Evolutionary conservation across 345 rosid species (phyloP).

Genomic region (Garcia nutans): DNA sequence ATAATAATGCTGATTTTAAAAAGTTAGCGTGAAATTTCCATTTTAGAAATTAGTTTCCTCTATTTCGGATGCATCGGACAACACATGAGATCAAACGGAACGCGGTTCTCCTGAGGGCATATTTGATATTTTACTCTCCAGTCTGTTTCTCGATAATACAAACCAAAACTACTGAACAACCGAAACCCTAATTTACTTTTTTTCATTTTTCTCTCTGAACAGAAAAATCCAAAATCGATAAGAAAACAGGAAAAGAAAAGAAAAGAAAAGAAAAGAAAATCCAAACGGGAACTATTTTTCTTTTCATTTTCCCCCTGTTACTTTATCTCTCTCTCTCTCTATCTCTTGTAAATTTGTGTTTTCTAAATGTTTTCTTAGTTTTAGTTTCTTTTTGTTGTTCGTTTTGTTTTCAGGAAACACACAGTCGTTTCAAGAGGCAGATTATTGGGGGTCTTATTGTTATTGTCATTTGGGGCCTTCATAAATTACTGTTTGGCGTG

Average conservation of each 20-base stretch:
- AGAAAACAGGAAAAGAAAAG: background rate
- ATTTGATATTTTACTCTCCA: constrained; percentile 25
- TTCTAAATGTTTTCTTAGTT: constrained; percentile 9
- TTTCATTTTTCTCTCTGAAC: constrained; percentile 12
- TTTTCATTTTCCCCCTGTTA: background rate
- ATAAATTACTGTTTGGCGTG: background rate
- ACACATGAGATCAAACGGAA: background rate
- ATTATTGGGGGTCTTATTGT: constrained; percentile 8
- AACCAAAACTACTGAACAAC: background rate
- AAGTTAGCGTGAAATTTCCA: too few species aligned
- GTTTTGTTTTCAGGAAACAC: constrained; percentile 33
- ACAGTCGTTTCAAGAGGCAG: background rate
- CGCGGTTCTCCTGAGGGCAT: background rate
- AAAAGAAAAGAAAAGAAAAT: background rate
- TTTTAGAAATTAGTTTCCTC: too few species aligned
- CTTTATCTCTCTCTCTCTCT: background rate
- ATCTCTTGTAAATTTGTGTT: constrained; percentile 15
- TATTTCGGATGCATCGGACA: background rate
- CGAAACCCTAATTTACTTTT: constrained; percentile 42
- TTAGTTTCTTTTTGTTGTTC: constrained; percentile 8
- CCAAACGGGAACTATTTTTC: background rate
- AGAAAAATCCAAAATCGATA: background rate
- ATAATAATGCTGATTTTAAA: too few species aligned
- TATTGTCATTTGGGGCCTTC: background rate
- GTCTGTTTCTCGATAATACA: background rate